phyloP scores from a whole-genome alignment of 768 basidiomycete genomes.

The Roridomyces roridus region DNA sequence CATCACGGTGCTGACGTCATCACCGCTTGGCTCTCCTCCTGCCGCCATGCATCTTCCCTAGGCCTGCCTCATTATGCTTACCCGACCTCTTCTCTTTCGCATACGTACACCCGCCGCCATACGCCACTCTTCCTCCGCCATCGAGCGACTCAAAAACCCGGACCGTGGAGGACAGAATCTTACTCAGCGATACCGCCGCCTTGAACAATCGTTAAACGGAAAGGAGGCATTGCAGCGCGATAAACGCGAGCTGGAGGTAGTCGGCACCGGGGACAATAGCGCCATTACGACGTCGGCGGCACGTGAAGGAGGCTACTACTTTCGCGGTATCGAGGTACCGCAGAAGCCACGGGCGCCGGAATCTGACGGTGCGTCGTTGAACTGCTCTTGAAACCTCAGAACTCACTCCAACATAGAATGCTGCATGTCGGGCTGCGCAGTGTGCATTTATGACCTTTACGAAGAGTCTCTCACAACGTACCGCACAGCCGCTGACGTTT shows the following conservation, averaged over 20 bases:
- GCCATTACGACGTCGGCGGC: too few relatives aligned
- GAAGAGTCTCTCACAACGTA: conserved; percentile 74
- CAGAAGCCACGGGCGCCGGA: conserved; percentile 65
- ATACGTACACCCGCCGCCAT: background rate
- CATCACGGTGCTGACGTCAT: too few relatives aligned
- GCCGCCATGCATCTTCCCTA: too few relatives aligned
- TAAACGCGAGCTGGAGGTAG: conserved; percentile 26
- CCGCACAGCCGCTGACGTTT: conserved; percentile 53
- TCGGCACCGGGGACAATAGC: too few relatives aligned
- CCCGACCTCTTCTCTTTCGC: too few relatives aligned
- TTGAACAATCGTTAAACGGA: conserved; percentile 59
- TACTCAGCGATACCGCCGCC: conserved; percentile 56
- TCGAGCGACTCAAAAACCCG: conserved; percentile 29
- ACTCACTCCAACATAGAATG: conserved; percentile 65
- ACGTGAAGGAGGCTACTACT: conserved; percentile 30
- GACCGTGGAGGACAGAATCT: conserved; percentile 64
- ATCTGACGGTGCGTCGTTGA: conserved; percentile 62
- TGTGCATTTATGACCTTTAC: conserved; percentile 92
- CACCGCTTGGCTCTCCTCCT: too few relatives aligned
- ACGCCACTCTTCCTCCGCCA: background rate
- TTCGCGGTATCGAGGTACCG: conserved; percentile 65
- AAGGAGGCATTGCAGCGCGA: conserved; percentile 44
- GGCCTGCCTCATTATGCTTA: too few relatives aligned
- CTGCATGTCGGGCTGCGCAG: conserved; percentile 93
- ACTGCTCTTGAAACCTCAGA: background rate